Conservation (phyloP, 371 early-diverging fungal species). For the Thermomucor indicae-seudaticae region DNA sequence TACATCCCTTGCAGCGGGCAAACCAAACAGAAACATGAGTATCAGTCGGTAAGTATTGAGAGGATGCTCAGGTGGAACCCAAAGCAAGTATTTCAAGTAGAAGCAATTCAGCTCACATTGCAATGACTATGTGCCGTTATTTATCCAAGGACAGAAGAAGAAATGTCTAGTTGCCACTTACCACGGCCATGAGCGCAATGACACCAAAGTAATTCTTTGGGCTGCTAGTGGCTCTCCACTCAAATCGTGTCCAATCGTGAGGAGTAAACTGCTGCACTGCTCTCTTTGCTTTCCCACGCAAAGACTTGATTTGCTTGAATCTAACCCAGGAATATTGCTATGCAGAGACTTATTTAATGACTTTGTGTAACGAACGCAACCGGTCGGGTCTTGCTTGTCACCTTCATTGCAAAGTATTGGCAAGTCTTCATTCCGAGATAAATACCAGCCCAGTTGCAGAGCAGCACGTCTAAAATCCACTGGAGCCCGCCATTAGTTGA, state of each 20-base stretch:
- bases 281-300: constrained; percentile 83
- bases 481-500: constrained; percentile 16
- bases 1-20: constrained; percentile 86
- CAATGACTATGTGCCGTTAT: constrained; percentile 63
- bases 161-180: too few relatives aligned
- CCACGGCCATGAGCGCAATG: constrained; percentile 55
- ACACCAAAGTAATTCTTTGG: constrained; percentile 77
- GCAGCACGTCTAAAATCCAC: constrained; percentile 95
- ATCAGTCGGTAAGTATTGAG: constrained; percentile 79
- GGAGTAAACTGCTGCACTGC: constrained; percentile 94
- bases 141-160: too few relatives aligned
- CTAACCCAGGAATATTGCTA: constrained; percentile 91
- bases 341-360: not conserved
- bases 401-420: constrained; percentile 92
- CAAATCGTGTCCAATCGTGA: constrained; percentile 88
- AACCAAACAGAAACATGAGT: constrained; percentile 76
- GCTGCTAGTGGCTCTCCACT: constrained; percentile 81
- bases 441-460: constrained; percentile 94
- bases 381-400: not conserved
- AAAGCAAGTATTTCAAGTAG: constrained; percentile 89
- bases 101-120: constrained; percentile 90
- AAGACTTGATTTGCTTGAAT: constrained; percentile 75
- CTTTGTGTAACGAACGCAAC: not conserved
- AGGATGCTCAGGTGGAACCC: constrained; percentile 90
- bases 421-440: constrained; percentile 96